Evolutionary conservation across 768 basidiomycete species (phyloP).

Genomic region (Bullera alba): DNA sequence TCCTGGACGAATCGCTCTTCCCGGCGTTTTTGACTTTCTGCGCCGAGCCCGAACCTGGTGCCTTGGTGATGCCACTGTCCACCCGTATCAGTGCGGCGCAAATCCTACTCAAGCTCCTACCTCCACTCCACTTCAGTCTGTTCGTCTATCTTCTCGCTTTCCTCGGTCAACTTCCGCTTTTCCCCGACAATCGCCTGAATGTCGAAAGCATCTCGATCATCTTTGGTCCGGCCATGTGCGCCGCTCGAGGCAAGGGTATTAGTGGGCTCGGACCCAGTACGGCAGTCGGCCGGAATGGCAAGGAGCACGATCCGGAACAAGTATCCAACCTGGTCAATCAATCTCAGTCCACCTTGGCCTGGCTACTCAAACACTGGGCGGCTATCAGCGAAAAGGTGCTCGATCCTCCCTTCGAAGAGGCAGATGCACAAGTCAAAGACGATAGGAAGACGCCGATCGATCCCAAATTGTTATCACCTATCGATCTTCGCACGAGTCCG

Average conservation of each 20-base stretch:
- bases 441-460: conserved; percentile 11
- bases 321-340: conserved; percentile 22
- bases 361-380: conserved; percentile 28
- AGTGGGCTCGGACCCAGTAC: conserved; percentile 24
- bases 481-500: conserved; percentile 19
- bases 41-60: conserved; percentile 39
- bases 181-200: conserved; percentile 53
- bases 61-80: conserved; percentile 17
- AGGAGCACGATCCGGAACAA: conserved; percentile 19
- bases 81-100: conserved; percentile 49
- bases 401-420: conserved; percentile 19
- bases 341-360: conserved; percentile 22
- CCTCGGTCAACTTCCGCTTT: conserved; percentile 55
- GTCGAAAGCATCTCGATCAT: conserved; percentile 51
- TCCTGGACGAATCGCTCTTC: conserved; percentile 50
- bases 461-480: conserved; percentile 25
- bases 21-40: conserved; percentile 51
- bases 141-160: conserved; percentile 74
- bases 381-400: conserved; percentile 25
- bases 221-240: conserved; percentile 49
- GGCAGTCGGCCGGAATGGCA: conserved; percentile 1
- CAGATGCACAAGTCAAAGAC: neutral
- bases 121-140: conserved; percentile 55
- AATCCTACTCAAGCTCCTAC: conserved; percentile 53
- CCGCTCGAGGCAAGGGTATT: conserved; percentile 27